Conservation (phyloP, 2,329 filamentous ascomycete genomes). For the Teratosphaeria zuluensis region DNA sequence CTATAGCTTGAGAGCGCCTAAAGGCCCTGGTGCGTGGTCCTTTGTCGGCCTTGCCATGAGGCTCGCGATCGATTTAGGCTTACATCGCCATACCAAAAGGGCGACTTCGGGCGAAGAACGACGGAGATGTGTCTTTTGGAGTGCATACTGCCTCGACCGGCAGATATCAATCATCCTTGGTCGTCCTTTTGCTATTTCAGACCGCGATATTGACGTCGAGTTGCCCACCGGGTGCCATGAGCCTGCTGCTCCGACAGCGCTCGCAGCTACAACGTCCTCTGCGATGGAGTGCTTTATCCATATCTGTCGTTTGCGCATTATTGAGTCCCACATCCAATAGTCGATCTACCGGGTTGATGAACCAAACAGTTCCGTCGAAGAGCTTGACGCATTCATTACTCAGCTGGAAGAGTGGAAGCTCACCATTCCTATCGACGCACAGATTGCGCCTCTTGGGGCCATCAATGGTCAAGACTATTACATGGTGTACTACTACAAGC, state of each 20-base stretch:
- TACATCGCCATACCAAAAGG: constrained; percentile 15
- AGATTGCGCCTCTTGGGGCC: not conserved
- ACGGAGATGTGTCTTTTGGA: constrained; percentile 26
- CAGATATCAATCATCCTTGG: constrained; percentile 27
- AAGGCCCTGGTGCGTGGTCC: constrained; percentile 29
- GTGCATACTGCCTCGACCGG: constrained; percentile 27
- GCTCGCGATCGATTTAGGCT: constrained; percentile 25
- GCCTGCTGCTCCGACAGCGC: not conserved
- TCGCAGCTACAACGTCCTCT: not conserved
- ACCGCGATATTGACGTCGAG: constrained; percentile 15
- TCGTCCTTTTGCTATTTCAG: constrained; percentile 27
- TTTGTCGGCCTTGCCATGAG: constrained; percentile 25
- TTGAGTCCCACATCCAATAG: constrained; percentile 12
- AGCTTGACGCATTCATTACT: constrained; percentile 2
- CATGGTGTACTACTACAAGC: constrained; percentile 1
- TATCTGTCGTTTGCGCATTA: constrained; percentile 7
- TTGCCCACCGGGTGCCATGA: constrained; percentile 11
- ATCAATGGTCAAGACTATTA: not conserved
- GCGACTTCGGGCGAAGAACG: not conserved
- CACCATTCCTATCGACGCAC: constrained; percentile 2
- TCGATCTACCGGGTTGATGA: constrained; percentile 11
- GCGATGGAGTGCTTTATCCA: constrained; percentile 12
- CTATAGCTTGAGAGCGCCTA: constrained; percentile 26
- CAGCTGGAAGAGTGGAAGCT: constrained; percentile 6
- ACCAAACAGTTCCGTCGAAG: not conserved